Conservation (phyloP, 179 eudicot species). For the Camellia oleifera region DNA sequence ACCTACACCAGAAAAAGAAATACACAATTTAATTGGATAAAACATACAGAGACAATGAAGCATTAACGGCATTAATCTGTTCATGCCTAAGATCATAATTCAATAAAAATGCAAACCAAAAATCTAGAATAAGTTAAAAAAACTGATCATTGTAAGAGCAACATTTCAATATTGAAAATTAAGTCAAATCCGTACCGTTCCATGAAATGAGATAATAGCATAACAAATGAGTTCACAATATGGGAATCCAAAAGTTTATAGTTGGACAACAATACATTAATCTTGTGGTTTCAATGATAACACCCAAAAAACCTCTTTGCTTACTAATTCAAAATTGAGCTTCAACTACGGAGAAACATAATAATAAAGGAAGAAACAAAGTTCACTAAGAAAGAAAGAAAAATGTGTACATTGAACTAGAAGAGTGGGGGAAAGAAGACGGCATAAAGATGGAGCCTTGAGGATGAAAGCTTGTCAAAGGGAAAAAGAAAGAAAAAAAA, state of each 20-base stretch:
- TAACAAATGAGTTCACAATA: background rate
- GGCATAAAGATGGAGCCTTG: background rate
- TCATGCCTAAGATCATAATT: slow-evolving; percentile 1
- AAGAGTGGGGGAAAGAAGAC: background rate
- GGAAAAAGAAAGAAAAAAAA: background rate
- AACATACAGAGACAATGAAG: background rate
- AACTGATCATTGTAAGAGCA: too few species aligned
- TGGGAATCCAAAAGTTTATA: background rate
- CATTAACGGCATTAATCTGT: background rate
- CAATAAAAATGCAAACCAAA: background rate
- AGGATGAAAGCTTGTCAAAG: background rate
- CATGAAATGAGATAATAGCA: background rate
- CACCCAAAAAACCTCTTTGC: background rate
- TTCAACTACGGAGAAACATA: background rate
- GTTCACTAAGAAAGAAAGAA: background rate
- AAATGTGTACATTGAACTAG: too few species aligned
- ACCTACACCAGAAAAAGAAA: slow-evolving; percentile 47
- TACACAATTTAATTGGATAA: background rate
- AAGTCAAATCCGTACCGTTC: background rate
- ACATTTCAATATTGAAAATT: background rate
- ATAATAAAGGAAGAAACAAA: slow-evolving; percentile 4
- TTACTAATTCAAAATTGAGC: background rate
- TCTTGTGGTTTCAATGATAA: background rate
- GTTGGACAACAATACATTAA: background rate
- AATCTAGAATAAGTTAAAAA: background rate